Conservation (phyloP, 169 alveolate species). For the Babesia bigemina region DNA sequence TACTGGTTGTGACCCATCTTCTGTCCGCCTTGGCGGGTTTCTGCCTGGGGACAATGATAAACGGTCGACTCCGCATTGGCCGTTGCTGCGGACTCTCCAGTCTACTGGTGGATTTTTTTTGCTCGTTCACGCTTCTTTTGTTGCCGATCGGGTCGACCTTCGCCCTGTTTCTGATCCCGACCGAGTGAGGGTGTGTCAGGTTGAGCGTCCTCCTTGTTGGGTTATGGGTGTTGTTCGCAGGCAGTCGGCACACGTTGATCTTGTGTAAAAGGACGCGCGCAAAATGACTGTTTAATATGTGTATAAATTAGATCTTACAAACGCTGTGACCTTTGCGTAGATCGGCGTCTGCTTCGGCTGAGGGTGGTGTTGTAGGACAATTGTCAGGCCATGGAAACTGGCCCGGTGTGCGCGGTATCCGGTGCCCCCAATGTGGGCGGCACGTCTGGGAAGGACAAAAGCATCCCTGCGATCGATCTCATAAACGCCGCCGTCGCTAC, state of each 20-base stretch:
- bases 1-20: slow-evolving; percentile 49
- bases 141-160: slow-evolving; percentile 56
- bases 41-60: slow-evolving; percentile 61
- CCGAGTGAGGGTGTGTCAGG: slow-evolving; percentile 2
- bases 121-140: slow-evolving; percentile 38
- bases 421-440: slow-evolving; percentile 6
- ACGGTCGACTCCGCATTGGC: slow-evolving; percentile 22
- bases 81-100: slow-evolving; percentile 27
- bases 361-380: neutral
- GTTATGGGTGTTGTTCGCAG: slow-evolving; percentile 1
- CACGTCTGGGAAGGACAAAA: neutral
- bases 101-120: slow-evolving; percentile 45
- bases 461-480: slow-evolving; percentile 8
- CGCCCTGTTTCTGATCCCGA: slow-evolving; percentile 38
- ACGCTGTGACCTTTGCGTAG: neutral
- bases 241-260: neutral
- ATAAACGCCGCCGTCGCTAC: slow-evolving; percentile 19
- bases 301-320: neutral
- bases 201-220: slow-evolving; percentile 7
- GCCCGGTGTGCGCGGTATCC: neutral
- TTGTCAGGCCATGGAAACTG: neutral
- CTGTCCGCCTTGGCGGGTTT: slow-evolving; percentile 57
- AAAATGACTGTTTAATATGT: neutral
- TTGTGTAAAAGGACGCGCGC: slow-evolving; percentile 1
- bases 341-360: neutral